These are phyloP conservation scores for Paraglomus brasilianum DNA, from an alignment of 192 early-diverging fungal genomes.

Conservation along the genomic window DNA sequence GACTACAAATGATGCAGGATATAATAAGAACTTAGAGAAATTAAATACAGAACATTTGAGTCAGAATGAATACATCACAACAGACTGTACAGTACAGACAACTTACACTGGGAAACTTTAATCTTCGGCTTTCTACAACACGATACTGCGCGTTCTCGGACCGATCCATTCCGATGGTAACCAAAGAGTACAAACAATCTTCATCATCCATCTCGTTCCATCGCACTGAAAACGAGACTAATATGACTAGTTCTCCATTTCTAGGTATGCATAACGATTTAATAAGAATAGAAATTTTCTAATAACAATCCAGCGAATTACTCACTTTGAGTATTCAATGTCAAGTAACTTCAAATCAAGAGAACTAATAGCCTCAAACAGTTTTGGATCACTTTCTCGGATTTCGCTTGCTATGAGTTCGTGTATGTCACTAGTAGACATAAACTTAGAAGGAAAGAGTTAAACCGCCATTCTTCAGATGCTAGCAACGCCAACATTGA, in stretches of 20 bases:
- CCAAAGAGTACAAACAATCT: neutral
- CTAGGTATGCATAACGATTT: neutral
- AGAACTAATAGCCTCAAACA: neutral
- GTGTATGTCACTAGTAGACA: too few species aligned
- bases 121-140: neutral
- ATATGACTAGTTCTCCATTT: conserved; percentile 7
- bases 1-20: neutral
- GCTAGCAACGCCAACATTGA: too few species aligned
- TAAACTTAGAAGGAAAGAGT: too few species aligned
- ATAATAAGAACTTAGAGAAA: too few species aligned
- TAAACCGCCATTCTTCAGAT: too few species aligned
- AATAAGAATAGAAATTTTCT: neutral
- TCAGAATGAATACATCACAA: too few species aligned
- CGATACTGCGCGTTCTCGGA: conserved; percentile 2
- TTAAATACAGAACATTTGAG: too few species aligned
- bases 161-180: neutral
- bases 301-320: neutral
- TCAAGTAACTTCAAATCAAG: conserved; percentile 22
- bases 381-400: neutral
- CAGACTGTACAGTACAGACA: neutral
- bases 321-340: conserved; percentile 18
- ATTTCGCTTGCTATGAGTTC: neutral
- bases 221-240: neutral
- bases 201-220: neutral
- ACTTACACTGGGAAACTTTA: conserved; percentile 24